Evolutionary conservation across 371 early-diverging fungal genomes (phyloP).

Genomic region (Lichtheimia corymbifera): DNA sequence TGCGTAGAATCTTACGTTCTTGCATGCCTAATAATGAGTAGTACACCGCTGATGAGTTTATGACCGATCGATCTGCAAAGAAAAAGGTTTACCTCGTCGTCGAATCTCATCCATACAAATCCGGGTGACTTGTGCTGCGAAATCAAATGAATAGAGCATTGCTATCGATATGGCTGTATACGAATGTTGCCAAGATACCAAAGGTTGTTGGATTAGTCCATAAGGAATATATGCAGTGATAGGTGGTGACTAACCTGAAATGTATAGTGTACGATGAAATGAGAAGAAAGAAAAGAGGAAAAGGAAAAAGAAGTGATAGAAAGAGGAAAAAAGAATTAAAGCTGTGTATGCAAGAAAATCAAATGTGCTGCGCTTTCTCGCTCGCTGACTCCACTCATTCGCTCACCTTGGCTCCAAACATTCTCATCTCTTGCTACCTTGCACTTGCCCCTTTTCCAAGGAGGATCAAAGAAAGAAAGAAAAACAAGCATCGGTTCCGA

Average conservation of each 20-base stretch:
- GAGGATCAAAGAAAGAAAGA: slow-evolving; percentile 14
- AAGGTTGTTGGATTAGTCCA: too few relatives aligned
- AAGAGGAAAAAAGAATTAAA: neutral
- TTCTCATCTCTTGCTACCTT: too few relatives aligned
- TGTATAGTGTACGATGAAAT: neutral
- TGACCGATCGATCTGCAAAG: neutral
- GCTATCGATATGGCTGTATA: neutral
- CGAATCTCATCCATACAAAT: slow-evolving; percentile 48
- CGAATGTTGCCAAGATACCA: neutral
- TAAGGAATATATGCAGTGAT: too few relatives aligned
- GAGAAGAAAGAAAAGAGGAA: neutral
- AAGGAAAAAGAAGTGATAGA: neutral
- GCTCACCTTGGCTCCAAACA: too few relatives aligned
- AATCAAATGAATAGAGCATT: slow-evolving; percentile 39
- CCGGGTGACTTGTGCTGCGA: slow-evolving; percentile 38
- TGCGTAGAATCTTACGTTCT: slow-evolving; percentile 47
- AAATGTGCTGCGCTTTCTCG: too few relatives aligned
- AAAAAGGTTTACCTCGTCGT: slow-evolving; percentile 31
- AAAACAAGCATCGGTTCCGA: slow-evolving; percentile 9
- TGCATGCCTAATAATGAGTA: slow-evolving; percentile 25
- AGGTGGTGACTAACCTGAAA: neutral
- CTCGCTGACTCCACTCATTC: too few relatives aligned
- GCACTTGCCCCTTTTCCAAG: slow-evolving; percentile 2
- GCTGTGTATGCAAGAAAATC: neutral
- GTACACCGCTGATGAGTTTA: neutral